Evolutionary conservation across 768 basidiomycete species (phyloP), one percentile per base, ranked within the genome.

Genomic region (Amanita muscaria): DNA sequence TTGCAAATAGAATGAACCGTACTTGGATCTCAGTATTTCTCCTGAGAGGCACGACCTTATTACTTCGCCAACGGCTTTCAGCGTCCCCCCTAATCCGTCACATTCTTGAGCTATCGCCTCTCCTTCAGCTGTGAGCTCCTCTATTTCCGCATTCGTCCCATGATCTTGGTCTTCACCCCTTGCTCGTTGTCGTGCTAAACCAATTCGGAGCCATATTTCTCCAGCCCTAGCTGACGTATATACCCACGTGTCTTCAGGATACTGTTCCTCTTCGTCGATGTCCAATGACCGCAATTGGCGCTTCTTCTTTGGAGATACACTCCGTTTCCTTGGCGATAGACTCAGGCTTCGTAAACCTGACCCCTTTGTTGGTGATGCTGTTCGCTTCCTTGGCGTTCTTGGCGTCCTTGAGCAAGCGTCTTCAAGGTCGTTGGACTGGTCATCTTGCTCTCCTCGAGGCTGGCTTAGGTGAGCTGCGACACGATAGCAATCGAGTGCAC

Each of bases 1-100:
- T 14, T 11, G n/a, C 35, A 40, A 11, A 29, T 39, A 12, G 48
- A 19, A 54, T 43, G 6, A 64, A n/a, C n/a, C 76, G 25, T 52
- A 83, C 83, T 86, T 86, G 38, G 79, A 69, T 46, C 65, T 70
- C 7, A 81, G 45, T 22, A 79, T 76, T 59, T 83, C 83, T 22
- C 64, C 59, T 3, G 69, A 63, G 30, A 75, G 52, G 56, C 70
- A 76, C 1, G 79, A 75, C 41, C 67, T 64, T n/a, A 83, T 47
- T 6, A 82, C 63, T 40, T 71, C 66, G 7, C 74, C 79, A 16
- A 81, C 66, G 23, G 75, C 70, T 33, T 70, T 64, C 34, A 83
- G 61, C 31, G 72, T 70, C 11, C 76, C 76, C 10, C 80, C 79
- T 37, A 74, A 63, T 0, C 68, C 67, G 19, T 63, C 62, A 53